Evolutionary conservation across 2,329 filamentous ascomycete species (phyloP), one percentile per base, ranked within the genome.

Genomic region (Blumeriella jaapii): DNA sequence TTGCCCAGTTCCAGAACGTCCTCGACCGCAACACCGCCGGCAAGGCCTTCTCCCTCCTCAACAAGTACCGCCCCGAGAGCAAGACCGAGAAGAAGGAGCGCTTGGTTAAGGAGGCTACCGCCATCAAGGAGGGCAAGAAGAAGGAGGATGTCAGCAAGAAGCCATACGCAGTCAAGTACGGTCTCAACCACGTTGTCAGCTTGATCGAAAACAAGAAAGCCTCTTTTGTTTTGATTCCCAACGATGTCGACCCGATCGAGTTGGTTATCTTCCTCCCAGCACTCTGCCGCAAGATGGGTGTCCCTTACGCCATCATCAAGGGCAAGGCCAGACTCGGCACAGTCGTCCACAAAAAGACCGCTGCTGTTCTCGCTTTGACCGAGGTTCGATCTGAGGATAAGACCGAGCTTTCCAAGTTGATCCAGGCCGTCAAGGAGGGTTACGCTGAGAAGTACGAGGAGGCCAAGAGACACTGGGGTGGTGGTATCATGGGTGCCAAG

Each of bases 71-170:
- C 58, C 91, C 91, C 54, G 91, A 98, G 78, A 93, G 84, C 67
- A 96, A 95, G 80, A 71, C 74, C 57, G 89, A 96, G 81, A 98
- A 98, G 85, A 98, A 96, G 80, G 93, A 98, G 74, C 86, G 91
- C 69, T 75, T 98, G 51, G 78, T 83, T 64, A 86, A 94, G 77
- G 91, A 98, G 78, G 91, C 93, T 50, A 94, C 87, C 57, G 93
- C 91, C 59, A 78, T 98, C 64, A 79, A 86, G 64, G 87, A 96
- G 68, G 91, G 93, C 67, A 95, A 96, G 83, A 98, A 96, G 83
- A 96, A 96, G 83, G 93, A 98, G 77, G 87, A 94, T 59, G 89
- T 93, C 63, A 84, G 77, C 82, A 96, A 96, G 85, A 98, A 98
- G 83, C 91, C 91, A 59, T 98, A 95, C 70, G 71, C 82, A 53